Evolutionary conservation across 768 basidiomycete species (phyloP).

Genomic region (Suillus plorans): DNA sequence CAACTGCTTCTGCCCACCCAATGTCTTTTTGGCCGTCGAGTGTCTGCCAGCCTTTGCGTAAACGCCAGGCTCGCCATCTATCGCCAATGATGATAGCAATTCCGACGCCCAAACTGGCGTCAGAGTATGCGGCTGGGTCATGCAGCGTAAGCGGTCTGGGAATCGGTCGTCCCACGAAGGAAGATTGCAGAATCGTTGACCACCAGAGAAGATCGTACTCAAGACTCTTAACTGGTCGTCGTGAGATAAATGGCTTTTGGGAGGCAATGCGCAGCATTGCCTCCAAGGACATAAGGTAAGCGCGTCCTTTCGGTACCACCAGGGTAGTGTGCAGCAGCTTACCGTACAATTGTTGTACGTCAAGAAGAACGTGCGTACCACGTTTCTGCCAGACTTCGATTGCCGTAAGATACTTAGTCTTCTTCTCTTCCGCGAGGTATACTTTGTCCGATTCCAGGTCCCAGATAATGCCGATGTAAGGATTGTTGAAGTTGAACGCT

Average conservation of each 20-base stretch:
- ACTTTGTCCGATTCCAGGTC: background rate
- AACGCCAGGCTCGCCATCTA: constrained; percentile 19
- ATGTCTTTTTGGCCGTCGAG: too few relatives aligned
- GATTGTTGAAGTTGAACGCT: fast-evolving
- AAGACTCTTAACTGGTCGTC: background rate
- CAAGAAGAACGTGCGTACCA: background rate
- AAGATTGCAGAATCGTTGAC: too few relatives aligned
- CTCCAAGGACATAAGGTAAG: background rate
- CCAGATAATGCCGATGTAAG: background rate
- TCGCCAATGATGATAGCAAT: constrained; percentile 19
- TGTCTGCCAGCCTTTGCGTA: too few relatives aligned
- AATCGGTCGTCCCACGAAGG: too few relatives aligned
- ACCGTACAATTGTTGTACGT: background rate
- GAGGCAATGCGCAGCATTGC: background rate
- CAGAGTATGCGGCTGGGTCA: constrained; percentile 12
- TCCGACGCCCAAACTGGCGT: constrained; percentile 15
- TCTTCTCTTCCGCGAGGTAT: background rate
- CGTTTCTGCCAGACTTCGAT: background rate
- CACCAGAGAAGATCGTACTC: background rate
- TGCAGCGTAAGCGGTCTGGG: background rate
- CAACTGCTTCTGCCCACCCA: too few relatives aligned
- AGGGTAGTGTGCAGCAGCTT: background rate
- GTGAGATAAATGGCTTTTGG: background rate
- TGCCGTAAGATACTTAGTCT: background rate
- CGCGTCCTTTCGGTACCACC: background rate